These are phyloP conservation scores for Leccinum incarnatum DNA, from an alignment of 768 basidiomycete species.

Conservation along the genomic window DNA sequence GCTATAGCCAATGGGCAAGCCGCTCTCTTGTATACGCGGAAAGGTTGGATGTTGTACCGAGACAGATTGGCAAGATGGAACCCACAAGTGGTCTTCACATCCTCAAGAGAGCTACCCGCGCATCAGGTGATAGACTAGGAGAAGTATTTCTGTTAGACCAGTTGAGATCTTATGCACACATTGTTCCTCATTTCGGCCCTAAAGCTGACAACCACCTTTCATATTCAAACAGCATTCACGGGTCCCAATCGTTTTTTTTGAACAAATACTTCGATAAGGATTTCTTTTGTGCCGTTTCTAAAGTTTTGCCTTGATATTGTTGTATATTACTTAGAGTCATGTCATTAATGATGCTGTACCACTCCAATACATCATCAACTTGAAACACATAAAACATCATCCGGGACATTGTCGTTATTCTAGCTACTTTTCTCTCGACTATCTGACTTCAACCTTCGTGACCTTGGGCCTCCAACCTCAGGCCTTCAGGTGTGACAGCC, in stretches of 20 bases:
- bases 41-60: neutral
- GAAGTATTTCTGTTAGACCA: neutral
- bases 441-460: too few relatives aligned
- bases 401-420: too few relatives aligned
- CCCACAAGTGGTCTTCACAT: neutral
- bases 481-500: too few relatives aligned
- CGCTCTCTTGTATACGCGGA: neutral
- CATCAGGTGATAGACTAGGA: neutral
- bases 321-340: too few relatives aligned
- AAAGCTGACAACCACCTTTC: neutral
- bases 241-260: neutral
- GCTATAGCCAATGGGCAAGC: neutral
- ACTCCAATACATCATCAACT: too few relatives aligned
- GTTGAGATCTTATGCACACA: neutral
- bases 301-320: neutral
- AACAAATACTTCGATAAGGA: slow-evolving; percentile 2
- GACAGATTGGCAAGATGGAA: neutral
- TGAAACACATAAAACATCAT: too few relatives aligned
- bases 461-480: too few relatives aligned
- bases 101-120: neutral
- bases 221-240: neutral
- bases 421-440: too few relatives aligned
- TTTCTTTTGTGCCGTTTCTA: slow-evolving; percentile 1
- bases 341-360: too few relatives aligned
- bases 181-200: neutral